Conservation (phyloP, 495 filamentous ascomycete genomes). For the Hypomontagnella monticulosa region DNA sequence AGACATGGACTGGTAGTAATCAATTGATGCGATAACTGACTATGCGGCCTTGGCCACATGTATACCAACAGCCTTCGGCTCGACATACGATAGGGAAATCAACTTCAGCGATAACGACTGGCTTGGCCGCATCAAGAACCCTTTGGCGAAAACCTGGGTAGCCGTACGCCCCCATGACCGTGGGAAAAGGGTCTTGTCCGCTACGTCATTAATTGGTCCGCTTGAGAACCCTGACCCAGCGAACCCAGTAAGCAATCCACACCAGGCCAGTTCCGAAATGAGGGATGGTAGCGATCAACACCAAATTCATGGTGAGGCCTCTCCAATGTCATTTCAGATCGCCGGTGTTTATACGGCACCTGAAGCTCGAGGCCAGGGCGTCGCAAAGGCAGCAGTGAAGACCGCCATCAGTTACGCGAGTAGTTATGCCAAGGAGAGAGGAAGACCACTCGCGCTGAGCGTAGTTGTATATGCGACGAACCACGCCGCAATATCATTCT, state of each 20-base stretch:
- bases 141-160: slow-evolving; percentile 54
- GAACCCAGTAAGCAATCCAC: slow-evolving; percentile 41
- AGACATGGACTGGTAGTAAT: not conserved
- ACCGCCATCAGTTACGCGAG: slow-evolving; percentile 44
- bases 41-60: not conserved
- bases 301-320: slow-evolving; percentile 9
- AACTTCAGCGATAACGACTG: slow-evolving; percentile 54
- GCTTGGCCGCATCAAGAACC: slow-evolving; percentile 56
- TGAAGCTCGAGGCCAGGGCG: slow-evolving; percentile 52
- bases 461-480: slow-evolving; percentile 55
- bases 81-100: slow-evolving; percentile 57
- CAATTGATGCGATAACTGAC: slow-evolving; percentile 23
- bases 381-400: slow-evolving; percentile 54
- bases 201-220: slow-evolving; percentile 42
- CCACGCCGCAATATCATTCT: slow-evolving; percentile 52
- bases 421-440: slow-evolving; percentile 40
- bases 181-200: slow-evolving; percentile 35
- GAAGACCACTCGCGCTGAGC: slow-evolving; percentile 39
- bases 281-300: slow-evolving; percentile 23
- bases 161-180: slow-evolving; percentile 41
- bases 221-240: slow-evolving; percentile 37
- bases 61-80: slow-evolving; percentile 54
- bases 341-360: slow-evolving; percentile 59
- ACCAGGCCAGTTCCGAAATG: slow-evolving; percentile 29
- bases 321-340: slow-evolving; percentile 45